phyloP scores from a whole-genome alignment of 1,284 basidiomycete genomes.

The Boletus sp. region DNA sequence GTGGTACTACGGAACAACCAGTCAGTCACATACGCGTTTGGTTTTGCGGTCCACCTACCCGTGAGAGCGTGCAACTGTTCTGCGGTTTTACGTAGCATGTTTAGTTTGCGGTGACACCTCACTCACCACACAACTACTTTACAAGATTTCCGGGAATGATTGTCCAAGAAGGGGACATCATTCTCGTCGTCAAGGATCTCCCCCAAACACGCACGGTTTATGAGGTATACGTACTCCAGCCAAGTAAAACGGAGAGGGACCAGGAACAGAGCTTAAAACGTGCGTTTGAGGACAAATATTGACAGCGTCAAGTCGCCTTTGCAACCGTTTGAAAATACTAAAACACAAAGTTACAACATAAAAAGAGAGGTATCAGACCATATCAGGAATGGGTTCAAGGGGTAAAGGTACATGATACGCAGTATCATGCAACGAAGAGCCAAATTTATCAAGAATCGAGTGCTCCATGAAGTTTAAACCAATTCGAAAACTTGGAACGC shows the following conservation, averaged over 20 bases:
- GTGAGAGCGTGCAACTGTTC: neutral
- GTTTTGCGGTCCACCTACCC: too few relatives aligned
- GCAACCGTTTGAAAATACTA: conserved; percentile 2
- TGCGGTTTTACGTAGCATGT: neutral
- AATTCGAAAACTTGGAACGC: neutral
- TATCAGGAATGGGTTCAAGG: neutral
- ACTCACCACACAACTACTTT: too few relatives aligned
- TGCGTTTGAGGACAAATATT: neutral
- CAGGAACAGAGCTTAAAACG: neutral
- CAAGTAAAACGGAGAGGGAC: neutral
- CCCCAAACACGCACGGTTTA: neutral
- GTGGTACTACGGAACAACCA: neutral
- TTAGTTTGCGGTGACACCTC: neutral
- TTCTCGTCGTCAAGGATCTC: neutral
- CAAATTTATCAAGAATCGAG: neutral
- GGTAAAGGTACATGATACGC: conserved; percentile 17
- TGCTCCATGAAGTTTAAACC: conserved; percentile 13
- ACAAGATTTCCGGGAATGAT: too few relatives aligned
- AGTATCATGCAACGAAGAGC: conserved; percentile 9
- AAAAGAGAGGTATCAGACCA: neutral
- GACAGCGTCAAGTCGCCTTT: conserved; percentile 17
- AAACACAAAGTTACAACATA: conserved; percentile 7
- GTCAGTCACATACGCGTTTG: too few relatives aligned
- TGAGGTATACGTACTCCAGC: neutral
- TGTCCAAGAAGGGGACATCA: neutral